phyloP scores from a whole-genome alignment of 805 yeast genomes.

The Tetrapisispora arboricola region DNA sequence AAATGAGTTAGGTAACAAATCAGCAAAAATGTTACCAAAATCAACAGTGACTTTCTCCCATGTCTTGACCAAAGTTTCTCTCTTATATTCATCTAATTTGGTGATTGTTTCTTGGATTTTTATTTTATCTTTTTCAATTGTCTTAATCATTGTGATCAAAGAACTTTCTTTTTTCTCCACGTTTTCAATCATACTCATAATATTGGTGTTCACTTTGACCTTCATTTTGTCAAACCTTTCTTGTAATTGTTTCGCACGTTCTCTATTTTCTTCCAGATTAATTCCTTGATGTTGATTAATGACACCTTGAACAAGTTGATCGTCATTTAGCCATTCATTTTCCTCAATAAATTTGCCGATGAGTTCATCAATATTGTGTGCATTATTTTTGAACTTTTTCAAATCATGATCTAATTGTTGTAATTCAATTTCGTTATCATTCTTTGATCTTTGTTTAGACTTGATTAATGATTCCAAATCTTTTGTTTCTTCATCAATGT shows the following conservation, averaged over 20 bases:
- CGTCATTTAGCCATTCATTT: conserved; percentile 67
- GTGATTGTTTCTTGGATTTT: conserved; percentile 83
- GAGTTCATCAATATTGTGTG: conserved; percentile 29
- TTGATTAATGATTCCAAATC: conserved; percentile 44
- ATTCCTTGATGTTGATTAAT: conserved; percentile 54
- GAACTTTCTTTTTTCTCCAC: conserved; percentile 80
- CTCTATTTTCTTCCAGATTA: conserved; percentile 52
- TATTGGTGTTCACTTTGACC: conserved; percentile 72
- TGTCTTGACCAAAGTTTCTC: conserved; percentile 70
- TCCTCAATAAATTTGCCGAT: conserved; percentile 41
- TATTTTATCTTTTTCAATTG: conserved; percentile 79
- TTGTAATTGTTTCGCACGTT: conserved; percentile 43
- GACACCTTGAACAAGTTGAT: conserved; percentile 43
- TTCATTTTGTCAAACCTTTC: conserved; percentile 60
- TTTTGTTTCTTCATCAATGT: conserved; percentile 65
- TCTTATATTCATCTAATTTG: conserved; percentile 75
- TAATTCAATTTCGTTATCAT: conserved; percentile 39
- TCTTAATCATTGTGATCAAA: conserved; percentile 67
- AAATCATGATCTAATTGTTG: conserved; percentile 48
- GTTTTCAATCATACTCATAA: conserved; percentile 84
- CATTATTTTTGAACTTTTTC: conserved; percentile 36
- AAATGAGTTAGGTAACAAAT: conserved; percentile 77
- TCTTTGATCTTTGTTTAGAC: conserved; percentile 32
- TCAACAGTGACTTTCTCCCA: conserved; percentile 81
- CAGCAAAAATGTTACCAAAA: conserved; percentile 84